These are phyloP conservation scores for Sporothrix curviconia DNA, from an alignment of 2,329 filamentous ascomycete species.

Conservation along the genomic window DNA sequence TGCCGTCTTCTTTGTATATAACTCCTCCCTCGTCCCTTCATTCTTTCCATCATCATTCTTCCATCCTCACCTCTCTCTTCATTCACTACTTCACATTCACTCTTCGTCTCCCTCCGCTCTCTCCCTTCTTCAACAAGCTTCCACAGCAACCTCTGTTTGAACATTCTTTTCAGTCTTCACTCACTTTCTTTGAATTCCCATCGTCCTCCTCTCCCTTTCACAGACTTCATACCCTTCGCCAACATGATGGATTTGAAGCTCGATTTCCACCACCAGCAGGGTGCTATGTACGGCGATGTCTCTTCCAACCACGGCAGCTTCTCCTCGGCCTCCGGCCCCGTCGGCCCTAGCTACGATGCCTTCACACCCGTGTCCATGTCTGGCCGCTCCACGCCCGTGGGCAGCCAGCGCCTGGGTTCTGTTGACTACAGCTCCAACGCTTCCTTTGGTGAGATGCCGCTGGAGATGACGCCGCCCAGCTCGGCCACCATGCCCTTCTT, in stretches of 20 bases:
- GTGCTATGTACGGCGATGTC: conserved; percentile 21
- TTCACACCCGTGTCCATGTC: conserved; percentile 36
- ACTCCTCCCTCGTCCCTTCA: conserved; percentile 16
- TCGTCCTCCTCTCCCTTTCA: not conserved
- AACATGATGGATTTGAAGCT: conserved; percentile 31
- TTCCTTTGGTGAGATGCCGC: conserved; percentile 25
- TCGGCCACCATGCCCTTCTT: conserved; percentile 20
- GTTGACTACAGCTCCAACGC: conserved; percentile 28
- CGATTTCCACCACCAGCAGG: conserved; percentile 31
- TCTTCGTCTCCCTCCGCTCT: not conserved
- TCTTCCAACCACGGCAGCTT: conserved; percentile 28
- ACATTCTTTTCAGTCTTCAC: not conserved
- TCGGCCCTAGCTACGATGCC: conserved; percentile 34
- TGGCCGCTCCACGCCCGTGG: conserved; percentile 37
- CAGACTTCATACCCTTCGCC: not conserved
- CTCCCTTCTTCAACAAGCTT: conserved; percentile 1
- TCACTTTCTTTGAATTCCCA: not conserved
- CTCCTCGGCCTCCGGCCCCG: conserved; percentile 29
- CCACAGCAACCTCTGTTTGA: not conserved
- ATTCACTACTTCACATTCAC: not conserved
- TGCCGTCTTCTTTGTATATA: conserved; percentile 3
- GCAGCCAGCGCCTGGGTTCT: conserved; percentile 23
- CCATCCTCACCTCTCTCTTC: conserved; percentile 5
- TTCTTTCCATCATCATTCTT: conserved; percentile 14
- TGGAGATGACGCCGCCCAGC: conserved; percentile 33